Conservation (phyloP, 305 asterid species). For the Fraxinus angustifolia region DNA sequence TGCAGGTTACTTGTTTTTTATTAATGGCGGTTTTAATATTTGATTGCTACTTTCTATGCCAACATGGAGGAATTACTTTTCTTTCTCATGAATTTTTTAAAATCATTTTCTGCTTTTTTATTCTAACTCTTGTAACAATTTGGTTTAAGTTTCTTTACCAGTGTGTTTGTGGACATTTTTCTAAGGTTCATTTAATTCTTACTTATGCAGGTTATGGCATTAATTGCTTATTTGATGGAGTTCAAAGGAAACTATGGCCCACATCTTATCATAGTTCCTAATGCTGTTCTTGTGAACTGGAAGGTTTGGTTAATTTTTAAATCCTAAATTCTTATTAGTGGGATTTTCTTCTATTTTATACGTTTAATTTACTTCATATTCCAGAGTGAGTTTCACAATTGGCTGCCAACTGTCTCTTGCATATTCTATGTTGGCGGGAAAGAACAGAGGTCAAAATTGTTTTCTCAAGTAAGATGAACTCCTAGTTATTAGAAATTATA, state of each 20-base stretch:
- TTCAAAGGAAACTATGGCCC: constrained; percentile 99
- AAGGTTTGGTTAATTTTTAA: constrained; percentile 51
- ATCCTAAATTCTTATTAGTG: constrained; percentile 9
- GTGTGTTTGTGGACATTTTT: constrained; percentile 9
- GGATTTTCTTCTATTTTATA: constrained; percentile 14
- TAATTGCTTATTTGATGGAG: constrained; percentile 97
- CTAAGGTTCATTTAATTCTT: constrained; percentile 13
- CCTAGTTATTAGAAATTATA: constrained; percentile 14
- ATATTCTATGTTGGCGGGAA: constrained; percentile 87
- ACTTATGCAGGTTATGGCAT: constrained; percentile 79
- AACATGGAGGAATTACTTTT: constrained; percentile 16
- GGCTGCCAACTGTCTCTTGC: constrained; percentile 91
- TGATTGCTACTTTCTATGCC: constrained; percentile 3
- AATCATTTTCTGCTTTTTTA: not conserved
- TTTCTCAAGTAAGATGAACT: constrained; percentile 70
- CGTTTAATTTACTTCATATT: constrained; percentile 33
- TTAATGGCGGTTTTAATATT: constrained; percentile 16
- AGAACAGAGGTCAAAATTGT: constrained; percentile 83
- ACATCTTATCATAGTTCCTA: constrained; percentile 96
- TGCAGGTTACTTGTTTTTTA: constrained; percentile 61
- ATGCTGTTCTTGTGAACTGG: constrained; percentile 99
- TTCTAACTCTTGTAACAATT: constrained; percentile 14
- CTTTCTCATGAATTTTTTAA: constrained; percentile 1
- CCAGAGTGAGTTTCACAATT: constrained; percentile 86
- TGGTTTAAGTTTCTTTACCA: not conserved